Evolutionary conservation across 257 asterid species (phyloP).

Genomic region (Galeopsis tetrahit): DNA sequence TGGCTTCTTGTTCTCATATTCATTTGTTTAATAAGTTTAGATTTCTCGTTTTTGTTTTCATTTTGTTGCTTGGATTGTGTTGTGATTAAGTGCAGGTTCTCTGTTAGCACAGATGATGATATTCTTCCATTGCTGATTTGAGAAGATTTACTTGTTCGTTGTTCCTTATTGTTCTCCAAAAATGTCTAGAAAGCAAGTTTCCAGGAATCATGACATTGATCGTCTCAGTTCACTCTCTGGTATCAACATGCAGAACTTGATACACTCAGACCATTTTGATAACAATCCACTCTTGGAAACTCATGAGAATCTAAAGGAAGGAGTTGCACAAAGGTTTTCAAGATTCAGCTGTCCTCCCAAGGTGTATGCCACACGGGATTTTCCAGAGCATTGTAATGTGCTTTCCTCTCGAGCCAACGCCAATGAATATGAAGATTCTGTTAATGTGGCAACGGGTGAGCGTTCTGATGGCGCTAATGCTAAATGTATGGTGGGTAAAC

Average conservation of each 20-base stretch:
- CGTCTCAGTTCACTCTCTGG: background rate
- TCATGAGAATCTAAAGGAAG: background rate
- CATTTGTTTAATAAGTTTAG: background rate
- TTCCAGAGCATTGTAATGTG: conserved; percentile 5
- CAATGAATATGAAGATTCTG: background rate
- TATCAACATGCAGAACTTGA: background rate
- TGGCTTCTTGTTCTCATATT: background rate
- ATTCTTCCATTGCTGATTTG: background rate
- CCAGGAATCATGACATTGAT: background rate
- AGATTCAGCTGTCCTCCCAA: background rate
- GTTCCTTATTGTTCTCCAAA: background rate
- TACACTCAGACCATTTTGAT: background rate
- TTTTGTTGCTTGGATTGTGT: background rate
- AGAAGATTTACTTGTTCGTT: background rate
- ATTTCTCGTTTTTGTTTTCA: background rate
- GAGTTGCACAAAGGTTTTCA: no score
- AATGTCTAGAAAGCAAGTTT: background rate
- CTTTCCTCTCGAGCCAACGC: background rate
- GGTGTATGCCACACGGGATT: conserved; percentile 25
- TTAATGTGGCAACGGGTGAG: background rate
- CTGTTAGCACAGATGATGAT: background rate
- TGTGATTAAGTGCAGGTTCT: background rate
- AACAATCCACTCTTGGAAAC: background rate
- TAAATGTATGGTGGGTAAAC: background rate
- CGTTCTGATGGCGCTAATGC: background rate